Evolutionary conservation across 352 stramenopile species (phyloP), one percentile per base, ranked within the genome.

Genomic region (Plasmopara viticola): DNA sequence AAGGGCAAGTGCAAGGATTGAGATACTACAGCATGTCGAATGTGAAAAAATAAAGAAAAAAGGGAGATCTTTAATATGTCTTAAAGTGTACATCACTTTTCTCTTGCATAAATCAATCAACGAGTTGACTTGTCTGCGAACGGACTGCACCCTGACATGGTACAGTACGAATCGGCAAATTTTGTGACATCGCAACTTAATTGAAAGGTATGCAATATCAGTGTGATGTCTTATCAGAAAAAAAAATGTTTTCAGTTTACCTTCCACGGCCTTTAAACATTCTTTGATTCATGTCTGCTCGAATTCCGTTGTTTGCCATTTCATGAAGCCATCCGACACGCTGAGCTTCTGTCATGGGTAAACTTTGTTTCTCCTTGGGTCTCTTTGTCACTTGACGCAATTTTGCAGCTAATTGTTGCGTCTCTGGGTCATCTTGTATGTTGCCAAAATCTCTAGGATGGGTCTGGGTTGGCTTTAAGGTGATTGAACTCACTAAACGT

Each of bases 101-200:
- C 40, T 44, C 43, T 48, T 9, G 28, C 25, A 7, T 51, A 15
- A n/a, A 35, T 57, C 17, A 13, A 42, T 67, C 65, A 94, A 57
- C 77, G 67, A 28, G 77, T 90, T 13, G 73, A 89, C 60, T 94
- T 94, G 65, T 91, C 83, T 18, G 80, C 83, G 58, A 93, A 91
- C 0, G 80, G 83, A 50, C 78, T 91, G 60, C 80, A 93, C 46
- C 80, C 76, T 44, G 83, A 76, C 80, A 93, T 93, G 10, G 83
- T 89, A 70, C 68, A 85, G 59, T 93, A 91, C 0, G 80, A 81
- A 49, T 89, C 79, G 43, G 83, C 83, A 60, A 93, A 94, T 62
- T 76, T 76, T 29, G 80, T 91, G 56, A 94, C 80, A 34, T 91
- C 83, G 44, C 74, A 91, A 63, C 83, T 90, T 34, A 41, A 25